Evolutionary conservation across 2,329 filamentous ascomycete species (phyloP).

Genomic region (Trichoderma asperellum): DNA sequence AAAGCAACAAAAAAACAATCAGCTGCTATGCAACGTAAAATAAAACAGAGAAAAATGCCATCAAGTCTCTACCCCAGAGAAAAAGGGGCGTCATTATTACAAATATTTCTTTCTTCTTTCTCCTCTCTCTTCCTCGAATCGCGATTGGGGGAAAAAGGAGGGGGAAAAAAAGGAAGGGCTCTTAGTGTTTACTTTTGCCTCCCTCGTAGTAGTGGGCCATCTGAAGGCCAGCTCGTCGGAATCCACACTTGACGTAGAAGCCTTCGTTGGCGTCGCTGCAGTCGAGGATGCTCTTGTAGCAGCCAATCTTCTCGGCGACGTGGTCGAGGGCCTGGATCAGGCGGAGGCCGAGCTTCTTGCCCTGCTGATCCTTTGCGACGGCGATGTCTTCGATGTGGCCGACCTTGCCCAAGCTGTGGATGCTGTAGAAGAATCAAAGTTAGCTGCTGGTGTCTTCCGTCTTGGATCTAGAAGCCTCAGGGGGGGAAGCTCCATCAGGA

Average conservation of each 20-base stretch:
- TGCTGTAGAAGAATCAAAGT: conserved; percentile 52
- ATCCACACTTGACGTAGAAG: conserved; percentile 98
- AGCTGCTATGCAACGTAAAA: conserved; percentile 25
- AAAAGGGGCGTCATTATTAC: neutral
- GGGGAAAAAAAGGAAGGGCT: neutral
- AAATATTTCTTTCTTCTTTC: neutral
- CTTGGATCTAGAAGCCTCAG: neutral
- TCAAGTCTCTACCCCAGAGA: conserved; percentile 2
- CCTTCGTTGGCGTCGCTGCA: conserved; percentile 96
- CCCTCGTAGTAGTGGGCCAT: conserved; percentile 94
- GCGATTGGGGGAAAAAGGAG: neutral
- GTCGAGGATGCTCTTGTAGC: conserved; percentile 96
- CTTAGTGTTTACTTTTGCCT: conserved; percentile 51
- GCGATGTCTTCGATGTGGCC: conserved; percentile 99
- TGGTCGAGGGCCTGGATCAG: conserved; percentile 93
- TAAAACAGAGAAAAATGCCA: neutral
- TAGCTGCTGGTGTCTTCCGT: conserved; percentile 30
- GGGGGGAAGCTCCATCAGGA: neutral
- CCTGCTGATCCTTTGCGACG: conserved; percentile 91
- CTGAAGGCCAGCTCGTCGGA: conserved; percentile 86
- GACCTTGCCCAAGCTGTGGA: conserved; percentile 79
- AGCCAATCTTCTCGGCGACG: conserved; percentile 85
- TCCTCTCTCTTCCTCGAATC: neutral
- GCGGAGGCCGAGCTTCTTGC: conserved; percentile 90
- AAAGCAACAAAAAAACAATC: conserved; percentile 20